A percentile compares a stretch with the other conserved stretches of the same genome.
Conservation (phyloP, 495 filamentous ascomycete species). For the Xylaria scruposa region DNA sequence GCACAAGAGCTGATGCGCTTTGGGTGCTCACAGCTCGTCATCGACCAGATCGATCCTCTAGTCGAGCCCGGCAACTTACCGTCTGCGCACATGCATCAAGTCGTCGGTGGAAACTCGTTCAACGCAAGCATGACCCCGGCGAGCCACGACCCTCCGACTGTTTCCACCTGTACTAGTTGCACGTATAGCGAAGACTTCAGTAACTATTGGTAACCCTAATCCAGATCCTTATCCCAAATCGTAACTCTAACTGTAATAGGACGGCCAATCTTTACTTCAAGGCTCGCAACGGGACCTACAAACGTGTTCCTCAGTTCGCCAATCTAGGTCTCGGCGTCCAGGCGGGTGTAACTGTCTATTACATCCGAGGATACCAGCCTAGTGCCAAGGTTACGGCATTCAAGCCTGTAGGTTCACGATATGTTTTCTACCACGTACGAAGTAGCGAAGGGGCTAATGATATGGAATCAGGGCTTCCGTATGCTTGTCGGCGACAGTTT, state of each 20-base stretch:
- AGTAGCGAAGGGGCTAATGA: slow-evolving; percentile 27
- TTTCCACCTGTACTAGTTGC: slow-evolving; percentile 49
- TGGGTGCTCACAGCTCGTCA: slow-evolving; percentile 51
- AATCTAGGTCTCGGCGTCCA: slow-evolving; percentile 51
- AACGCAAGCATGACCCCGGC: slow-evolving; percentile 49
- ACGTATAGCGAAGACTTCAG: slow-evolving; percentile 50
- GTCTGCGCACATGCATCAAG: slow-evolving; percentile 51
- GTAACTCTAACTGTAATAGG: background rate
- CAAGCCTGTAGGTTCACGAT: slow-evolving; percentile 42
- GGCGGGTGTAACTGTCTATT: slow-evolving; percentile 56
- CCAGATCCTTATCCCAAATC: slow-evolving; percentile 20
- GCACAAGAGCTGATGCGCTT: slow-evolving; percentile 57
- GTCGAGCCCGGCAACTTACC: slow-evolving; percentile 49
- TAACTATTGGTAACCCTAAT: slow-evolving; percentile 55
- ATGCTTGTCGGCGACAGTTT: slow-evolving; percentile 51
- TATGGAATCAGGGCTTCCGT: slow-evolving; percentile 45
- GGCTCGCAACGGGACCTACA: slow-evolving; percentile 54
- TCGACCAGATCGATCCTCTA: slow-evolving; percentile 52
- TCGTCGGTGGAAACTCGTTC: slow-evolving; percentile 52
- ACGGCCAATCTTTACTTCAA: slow-evolving; percentile 44
- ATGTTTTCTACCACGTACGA: slow-evolving; percentile 29
- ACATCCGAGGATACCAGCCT: slow-evolving; percentile 56
- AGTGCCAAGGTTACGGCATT: slow-evolving; percentile 55
- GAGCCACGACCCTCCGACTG: slow-evolving; percentile 42
- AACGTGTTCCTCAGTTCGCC: slow-evolving; percentile 54